phyloP scores from a whole-genome alignment of 192 early-diverging fungal genomes.

The Kappamyces sp. region DNA sequence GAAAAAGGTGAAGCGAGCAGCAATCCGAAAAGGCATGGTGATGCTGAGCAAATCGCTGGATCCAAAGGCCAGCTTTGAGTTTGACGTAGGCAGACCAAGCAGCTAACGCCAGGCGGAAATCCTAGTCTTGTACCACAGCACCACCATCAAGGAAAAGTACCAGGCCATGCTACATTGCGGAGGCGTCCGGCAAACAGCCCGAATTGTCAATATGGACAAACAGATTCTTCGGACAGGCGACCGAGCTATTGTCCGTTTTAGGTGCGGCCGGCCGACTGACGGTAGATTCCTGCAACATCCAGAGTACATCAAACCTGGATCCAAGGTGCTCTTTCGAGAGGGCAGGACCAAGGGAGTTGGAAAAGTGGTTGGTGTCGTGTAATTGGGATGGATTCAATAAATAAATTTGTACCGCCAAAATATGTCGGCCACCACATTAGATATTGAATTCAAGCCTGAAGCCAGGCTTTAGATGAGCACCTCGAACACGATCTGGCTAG shows the following conservation, averaged over 20 bases:
- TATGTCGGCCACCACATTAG: no score
- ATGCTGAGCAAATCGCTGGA: slow-evolving; percentile 39
- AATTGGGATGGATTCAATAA: background rate
- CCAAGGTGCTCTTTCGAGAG: slow-evolving; percentile 47
- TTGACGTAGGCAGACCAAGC: slow-evolving; percentile 1
- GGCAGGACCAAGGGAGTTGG: slow-evolving; percentile 84
- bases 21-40: slow-evolving; percentile 82
- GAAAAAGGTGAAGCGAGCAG: slow-evolving; percentile 71
- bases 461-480: no score
- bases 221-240: slow-evolving; percentile 79
- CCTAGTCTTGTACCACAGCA: slow-evolving; percentile 83
- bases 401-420: background rate
- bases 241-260: slow-evolving; percentile 63
- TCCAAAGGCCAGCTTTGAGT: slow-evolving; percentile 9
- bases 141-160: slow-evolving; percentile 83
- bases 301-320: slow-evolving; percentile 44
- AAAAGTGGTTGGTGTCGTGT: slow-evolving; percentile 52
- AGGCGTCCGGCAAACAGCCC: slow-evolving; percentile 77
- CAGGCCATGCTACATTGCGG: slow-evolving; percentile 96
- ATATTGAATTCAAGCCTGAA: no score
- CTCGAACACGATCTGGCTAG: no score
- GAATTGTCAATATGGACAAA: slow-evolving; percentile 67
- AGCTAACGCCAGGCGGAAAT: slow-evolving; percentile 65
- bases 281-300: slow-evolving; percentile 72
- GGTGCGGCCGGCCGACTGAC: slow-evolving; percentile 22